Base-by-base conservation (phyloP, 441 rosid species). In the Dalechampia spathulata region DNA sequence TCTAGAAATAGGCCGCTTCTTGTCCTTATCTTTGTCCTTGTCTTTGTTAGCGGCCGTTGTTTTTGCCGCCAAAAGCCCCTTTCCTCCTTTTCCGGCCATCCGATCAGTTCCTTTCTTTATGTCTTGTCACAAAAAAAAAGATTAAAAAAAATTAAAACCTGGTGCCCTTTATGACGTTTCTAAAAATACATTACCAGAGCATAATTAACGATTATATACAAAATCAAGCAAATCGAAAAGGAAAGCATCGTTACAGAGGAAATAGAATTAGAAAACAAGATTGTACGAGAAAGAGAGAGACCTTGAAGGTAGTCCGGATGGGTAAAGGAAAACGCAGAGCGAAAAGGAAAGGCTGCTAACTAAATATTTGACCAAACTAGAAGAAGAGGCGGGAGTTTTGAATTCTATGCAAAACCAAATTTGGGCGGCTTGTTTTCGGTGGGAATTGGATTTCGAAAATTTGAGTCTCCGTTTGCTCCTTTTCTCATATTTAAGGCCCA, bases 1-100 rank as follows among this genome's bases (percentile, higher is more conserved):
- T 36, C 98, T 81, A 62, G 98, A 87, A 38, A 73, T 65, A 1
- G 95, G 92, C 41, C 77, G 76, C 76, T 85, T 91, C 90, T 90
- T 90, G 58, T 83, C 84, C 64, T 80, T 82, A 28, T 82, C 90
- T 51, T 82, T 82, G 32, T 81, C 95, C 44, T 77, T 78, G 43
- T 77, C 87, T 75, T 83, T 86, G 80, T 74, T 86, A 19, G 78
- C 76, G 6, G 95, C 90, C 11, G 87, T 77, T 26, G 98, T 83
- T 68, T 87, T 91, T 1, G 81, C 82, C 3, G 96, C 95, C 66
- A 86, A 65, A 12, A 91, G 89, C 44, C 98, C 98, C 71, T 91
- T 91, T 36, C 96, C 98, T 52, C 98, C 98, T 63, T 91, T 91
- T n/a, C 98, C 97, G 38, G 89, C 93, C 97, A 90, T 89, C 47